Evolutionary conservation across 2,329 filamentous ascomycete genomes (phyloP), one percentile per base, ranked within the genome.

Genomic region (Cryphonectria parasitica): DNA sequence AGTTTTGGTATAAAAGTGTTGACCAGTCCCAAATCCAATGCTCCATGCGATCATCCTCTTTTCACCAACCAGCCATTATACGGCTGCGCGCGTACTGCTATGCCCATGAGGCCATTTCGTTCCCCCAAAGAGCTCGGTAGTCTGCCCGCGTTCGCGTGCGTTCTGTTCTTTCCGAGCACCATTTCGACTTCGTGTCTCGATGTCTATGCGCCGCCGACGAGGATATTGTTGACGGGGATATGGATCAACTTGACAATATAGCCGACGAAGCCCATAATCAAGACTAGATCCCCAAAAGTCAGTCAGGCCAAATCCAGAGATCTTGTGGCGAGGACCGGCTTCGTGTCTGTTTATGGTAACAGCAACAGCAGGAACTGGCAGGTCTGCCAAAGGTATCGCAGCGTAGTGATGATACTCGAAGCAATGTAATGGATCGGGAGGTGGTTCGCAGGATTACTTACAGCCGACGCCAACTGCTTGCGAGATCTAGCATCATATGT

Each of bases 221-320:
- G 85, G 72, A 91, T 88, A 80, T 91, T 89, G 86, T 91, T 91
- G 74, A 92, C 86, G 73, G 90, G 90, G 64, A 91, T 90, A 79
- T 91, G 89, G 74, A 91, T 90, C 77, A 92, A 85, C 85, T 92
- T 91, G 78, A 92, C 89, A 73, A 92, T 80, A 81, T 91, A 92
- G 73, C 90, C 90, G 70, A 91, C 90, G 64, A 88, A 88, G 73
- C 89, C 89, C 89, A 91, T 91, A 80, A 91, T 86, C 73, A 92
- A 80, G 82, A 92, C 71, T 72, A 43, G 15, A 31, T 45, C 11
- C 22, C 19, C 45, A n/a, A 36, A 49, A n/a, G 61, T 70, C 52
- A 72, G 68, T 49, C 66, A 34, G 4, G 25, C 22, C 28, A 31
- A 17, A 22, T 34, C 31, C 3, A 41, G 25, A 71, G 17, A 31